These are phyloP conservation scores for Lathyrus sativus DNA, from an alignment of 306 rosid species.

Conservation along the genomic window DNA sequence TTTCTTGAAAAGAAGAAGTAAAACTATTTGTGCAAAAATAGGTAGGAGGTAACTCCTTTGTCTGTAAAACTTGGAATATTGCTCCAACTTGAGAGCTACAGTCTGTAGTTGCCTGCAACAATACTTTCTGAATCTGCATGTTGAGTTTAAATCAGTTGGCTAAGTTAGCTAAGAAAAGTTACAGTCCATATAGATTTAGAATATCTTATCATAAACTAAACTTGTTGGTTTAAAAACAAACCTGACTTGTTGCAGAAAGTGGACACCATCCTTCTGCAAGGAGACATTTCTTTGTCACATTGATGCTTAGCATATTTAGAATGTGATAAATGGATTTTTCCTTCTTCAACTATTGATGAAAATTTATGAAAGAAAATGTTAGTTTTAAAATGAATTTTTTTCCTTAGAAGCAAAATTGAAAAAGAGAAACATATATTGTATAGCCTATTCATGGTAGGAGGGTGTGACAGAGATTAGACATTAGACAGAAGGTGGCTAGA, in stretches of 20 bases:
- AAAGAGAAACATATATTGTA: constrained; percentile 14
- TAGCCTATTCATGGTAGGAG: neutral
- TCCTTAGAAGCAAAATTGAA: constrained; percentile 31
- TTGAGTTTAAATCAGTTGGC: constrained; percentile 34
- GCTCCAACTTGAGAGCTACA: constrained; percentile 69
- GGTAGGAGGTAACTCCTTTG: constrained; percentile 74
- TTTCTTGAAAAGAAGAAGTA: constrained; percentile 77
- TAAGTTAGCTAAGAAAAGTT: constrained; percentile 1
- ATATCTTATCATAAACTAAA: constrained; percentile 26
- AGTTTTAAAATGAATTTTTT: constrained; percentile 25
- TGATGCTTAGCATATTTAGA: constrained; percentile 87
- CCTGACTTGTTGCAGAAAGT: constrained; percentile 73
- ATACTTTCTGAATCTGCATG: constrained; percentile 56
- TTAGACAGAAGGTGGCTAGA: no score
- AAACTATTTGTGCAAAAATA: constrained; percentile 69
- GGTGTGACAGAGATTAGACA: no score
- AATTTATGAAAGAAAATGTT: constrained; percentile 35
- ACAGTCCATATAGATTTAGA: constrained; percentile 11
- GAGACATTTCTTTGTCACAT: constrained; percentile 85
- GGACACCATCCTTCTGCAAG: constrained; percentile 96
- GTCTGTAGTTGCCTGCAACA: constrained; percentile 64
- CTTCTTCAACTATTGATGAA: constrained; percentile 63
- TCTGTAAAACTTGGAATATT: constrained; percentile 66
- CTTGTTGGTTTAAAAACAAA: constrained; percentile 39
- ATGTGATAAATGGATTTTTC: constrained; percentile 75